Conservation (phyloP, 805 yeast species). For the Candida methanosorbosa region DNA sequence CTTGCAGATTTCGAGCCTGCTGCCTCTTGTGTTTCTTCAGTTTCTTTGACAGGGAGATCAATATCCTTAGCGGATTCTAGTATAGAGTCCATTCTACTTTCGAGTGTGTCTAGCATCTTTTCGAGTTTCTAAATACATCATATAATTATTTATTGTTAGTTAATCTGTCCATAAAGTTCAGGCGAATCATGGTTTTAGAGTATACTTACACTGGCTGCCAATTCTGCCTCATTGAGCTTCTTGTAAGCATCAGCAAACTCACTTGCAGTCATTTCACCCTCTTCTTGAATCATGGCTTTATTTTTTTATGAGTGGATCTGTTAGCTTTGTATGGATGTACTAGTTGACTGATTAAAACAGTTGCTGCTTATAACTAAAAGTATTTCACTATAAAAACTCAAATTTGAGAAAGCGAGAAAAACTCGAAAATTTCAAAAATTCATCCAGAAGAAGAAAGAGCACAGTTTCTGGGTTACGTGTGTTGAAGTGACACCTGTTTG, state of each 20-base stretch:
- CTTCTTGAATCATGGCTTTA: no score
- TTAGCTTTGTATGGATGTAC: not conserved
- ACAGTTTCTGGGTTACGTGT: no score
- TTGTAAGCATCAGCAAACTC: conserved; percentile 49
- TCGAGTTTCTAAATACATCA: conserved; percentile 25
- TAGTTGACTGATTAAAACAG: no score
- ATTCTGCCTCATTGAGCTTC: conserved; percentile 60
- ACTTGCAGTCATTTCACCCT: conserved; percentile 3
- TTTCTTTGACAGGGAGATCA: not conserved
- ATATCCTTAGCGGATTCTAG: conserved; percentile 23
- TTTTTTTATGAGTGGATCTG: no score
- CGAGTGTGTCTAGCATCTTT: conserved; percentile 54
- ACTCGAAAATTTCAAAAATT: no score
- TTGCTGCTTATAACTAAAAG: no score
- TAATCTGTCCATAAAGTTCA: not conserved
- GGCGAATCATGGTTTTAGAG: not conserved
- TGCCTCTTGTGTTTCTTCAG: no score
- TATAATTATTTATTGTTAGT: not conserved
- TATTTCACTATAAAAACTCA: no score
- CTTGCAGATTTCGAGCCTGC: no score
- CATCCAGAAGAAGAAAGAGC: no score
- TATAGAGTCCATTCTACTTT: conserved; percentile 52
- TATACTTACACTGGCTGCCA: conserved; percentile 40
- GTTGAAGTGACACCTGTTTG: no score
- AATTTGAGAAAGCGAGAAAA: no score